phyloP scores from a whole-genome alignment of 139 green algal species.

The Astrephomene gubernaculifera region DNA sequence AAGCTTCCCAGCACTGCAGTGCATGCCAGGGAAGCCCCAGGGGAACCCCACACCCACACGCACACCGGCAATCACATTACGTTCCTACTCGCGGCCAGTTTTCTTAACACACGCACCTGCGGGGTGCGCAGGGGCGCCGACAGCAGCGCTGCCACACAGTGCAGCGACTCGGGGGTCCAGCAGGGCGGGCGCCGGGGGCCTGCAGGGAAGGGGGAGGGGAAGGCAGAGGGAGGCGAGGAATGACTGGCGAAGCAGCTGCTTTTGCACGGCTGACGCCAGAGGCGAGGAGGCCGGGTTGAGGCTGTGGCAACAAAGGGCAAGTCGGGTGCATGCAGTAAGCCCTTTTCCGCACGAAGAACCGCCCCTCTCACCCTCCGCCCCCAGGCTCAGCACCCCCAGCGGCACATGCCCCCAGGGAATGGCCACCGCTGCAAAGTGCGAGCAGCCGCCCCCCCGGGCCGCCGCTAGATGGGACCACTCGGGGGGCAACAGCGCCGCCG shows the following conservation, averaged over 20 bases:
- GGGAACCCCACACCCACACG: too few species aligned
- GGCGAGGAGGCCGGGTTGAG: too few species aligned
- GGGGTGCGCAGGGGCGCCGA: neutral
- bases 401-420: neutral
- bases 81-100: too few species aligned
- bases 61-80: too few species aligned
- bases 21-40: too few species aligned
- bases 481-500: too few species aligned
- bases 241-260: too few species aligned
- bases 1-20: too few species aligned
- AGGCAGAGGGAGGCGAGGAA: neutral
- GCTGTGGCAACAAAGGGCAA: too few species aligned
- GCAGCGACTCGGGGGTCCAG: slow-evolving; percentile 10
- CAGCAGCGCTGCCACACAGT: slow-evolving; percentile 19
- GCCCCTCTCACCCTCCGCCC: neutral
- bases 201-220: neutral
- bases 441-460: neutral
- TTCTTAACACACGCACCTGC: neutral
- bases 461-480: too few species aligned
- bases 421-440: slow-evolving; percentile 24
- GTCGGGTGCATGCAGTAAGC: too few species aligned
- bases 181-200: neutral
- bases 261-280: too few species aligned
- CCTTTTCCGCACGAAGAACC: neutral
- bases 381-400: slow-evolving; percentile 24